phyloP scores from a whole-genome alignment of 768 basidiomycete genomes.

The Tulasnella sp. region DNA sequence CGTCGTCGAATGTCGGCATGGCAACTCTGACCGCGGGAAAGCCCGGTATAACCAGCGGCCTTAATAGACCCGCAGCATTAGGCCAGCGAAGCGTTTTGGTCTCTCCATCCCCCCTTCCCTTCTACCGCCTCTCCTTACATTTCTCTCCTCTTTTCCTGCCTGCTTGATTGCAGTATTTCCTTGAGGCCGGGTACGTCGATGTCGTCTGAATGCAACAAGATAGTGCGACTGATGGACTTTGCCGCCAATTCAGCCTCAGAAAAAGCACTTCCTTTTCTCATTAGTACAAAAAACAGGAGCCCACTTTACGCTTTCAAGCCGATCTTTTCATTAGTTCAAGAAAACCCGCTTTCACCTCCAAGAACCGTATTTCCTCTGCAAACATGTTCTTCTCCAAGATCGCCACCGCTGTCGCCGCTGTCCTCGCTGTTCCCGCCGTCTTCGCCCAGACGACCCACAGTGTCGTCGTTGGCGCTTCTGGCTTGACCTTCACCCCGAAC shows the following conservation, averaged over 20 bases:
- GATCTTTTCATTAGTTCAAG: not conserved
- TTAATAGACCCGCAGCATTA: not conserved
- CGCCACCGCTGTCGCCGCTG: not conserved
- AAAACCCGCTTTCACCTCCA: not conserved
- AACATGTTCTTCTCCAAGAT: conserved; percentile 3
- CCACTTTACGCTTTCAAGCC: not conserved
- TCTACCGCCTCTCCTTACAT: not conserved
- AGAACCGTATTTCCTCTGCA: not conserved
- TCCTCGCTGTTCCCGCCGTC: not conserved
- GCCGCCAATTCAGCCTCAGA: not conserved
- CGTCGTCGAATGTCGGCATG: not conserved
- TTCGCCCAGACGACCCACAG: conserved; percentile 4
- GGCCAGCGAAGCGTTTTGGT: not conserved
- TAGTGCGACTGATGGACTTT: not conserved
- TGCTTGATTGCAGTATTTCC: not conserved
- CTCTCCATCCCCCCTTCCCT: not conserved
- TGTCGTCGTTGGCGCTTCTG: conserved; percentile 8
- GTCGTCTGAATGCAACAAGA: not conserved
- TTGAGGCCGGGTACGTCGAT: not conserved
- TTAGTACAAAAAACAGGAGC: not conserved
- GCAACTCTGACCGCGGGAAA: not conserved
- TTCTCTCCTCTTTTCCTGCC: not conserved
- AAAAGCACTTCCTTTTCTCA: not conserved
- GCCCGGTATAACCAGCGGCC: not conserved
- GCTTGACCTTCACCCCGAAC: conserved; percentile 37